Conservation (phyloP, 208 protist species). For the Leishmania gerbilli region DNA sequence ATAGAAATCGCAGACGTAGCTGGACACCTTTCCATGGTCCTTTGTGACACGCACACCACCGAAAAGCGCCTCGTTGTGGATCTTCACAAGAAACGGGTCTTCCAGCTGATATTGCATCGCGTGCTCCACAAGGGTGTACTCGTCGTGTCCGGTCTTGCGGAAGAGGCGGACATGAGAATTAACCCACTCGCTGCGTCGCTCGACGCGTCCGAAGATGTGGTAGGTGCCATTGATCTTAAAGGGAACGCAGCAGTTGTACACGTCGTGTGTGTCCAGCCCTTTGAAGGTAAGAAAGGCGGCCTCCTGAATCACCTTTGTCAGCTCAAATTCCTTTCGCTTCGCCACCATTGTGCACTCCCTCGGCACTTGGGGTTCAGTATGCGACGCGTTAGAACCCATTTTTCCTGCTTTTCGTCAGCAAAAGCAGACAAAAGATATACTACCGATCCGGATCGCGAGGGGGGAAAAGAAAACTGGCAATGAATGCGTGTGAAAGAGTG, state of each 20-base stretch:
- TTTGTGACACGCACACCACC: conserved; percentile 60
- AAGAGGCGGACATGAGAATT: conserved; percentile 58
- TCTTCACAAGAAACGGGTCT: conserved; percentile 58
- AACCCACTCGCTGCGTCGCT: conserved; percentile 55
- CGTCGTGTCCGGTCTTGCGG: conserved; percentile 44
- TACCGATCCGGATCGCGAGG: neutral
- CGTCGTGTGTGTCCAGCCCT: conserved; percentile 51
- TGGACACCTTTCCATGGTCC: conserved; percentile 40
- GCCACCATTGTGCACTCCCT: conserved; percentile 51
- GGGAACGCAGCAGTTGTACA: conserved; percentile 64
- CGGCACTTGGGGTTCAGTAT: neutral
- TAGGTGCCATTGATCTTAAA: conserved; percentile 50
- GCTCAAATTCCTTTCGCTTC: conserved; percentile 45
- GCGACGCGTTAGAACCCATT: conserved; percentile 25
- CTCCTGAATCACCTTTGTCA: conserved; percentile 44
- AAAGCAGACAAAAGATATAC: neutral
- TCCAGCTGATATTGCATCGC: conserved; percentile 49
- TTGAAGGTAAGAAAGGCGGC: conserved; percentile 45
- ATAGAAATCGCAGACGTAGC: conserved; percentile 65
- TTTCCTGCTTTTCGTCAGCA: neutral
- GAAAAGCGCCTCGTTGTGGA: conserved; percentile 49
- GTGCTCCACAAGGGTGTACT: conserved; percentile 52
- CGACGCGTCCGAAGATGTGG: conserved; percentile 51
- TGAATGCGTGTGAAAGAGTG: neutral
- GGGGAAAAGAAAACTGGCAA: neutral